Base-by-base conservation (phyloP, 1,284 basidiomycete species). In the Trametes pubescens region DNA sequence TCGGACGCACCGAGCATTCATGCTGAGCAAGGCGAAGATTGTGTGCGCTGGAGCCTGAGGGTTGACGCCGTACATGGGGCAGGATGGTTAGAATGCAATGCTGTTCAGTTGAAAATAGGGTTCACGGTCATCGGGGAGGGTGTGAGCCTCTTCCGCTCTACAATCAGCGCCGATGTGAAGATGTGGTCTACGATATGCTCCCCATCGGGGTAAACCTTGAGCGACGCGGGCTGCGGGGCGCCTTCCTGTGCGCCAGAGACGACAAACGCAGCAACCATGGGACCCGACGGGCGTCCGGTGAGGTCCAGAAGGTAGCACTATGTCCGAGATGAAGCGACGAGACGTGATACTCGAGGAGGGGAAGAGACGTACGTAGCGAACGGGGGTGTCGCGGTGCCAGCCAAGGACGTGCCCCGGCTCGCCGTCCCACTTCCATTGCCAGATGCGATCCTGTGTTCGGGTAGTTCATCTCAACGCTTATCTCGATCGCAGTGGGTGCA, bases 131-230 rank as follows among this genome's bases (percentile, higher is more conserved):
- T 59, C n/a, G 61, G 35, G 9, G 62, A 60, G 9, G 71, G 71
- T 26, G 72, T 71, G 18, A 74, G 64, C 38, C 73, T 53, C 54
- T 73, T 69, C 22, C 73, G 66, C 59, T 74, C 73, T 43, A 73
- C 65, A 13, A 73, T 66, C 51, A 74, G 64, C 24, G 69, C 70
- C 34, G 73, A 73, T 11, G 73, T 65, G 1, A 74, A 24, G 51
- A 74, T 73, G 29, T 74, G 68, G 60, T 74, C 73, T 21, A 70
- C 57, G 21, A 70, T 52, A 14, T 59, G 56, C 24, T 68, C 68
- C 2, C 73, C 73, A 1, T 69, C 68, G 11, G 73, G 69, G 57
- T 59, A 71, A 10, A 74, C 40, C 55, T 70, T 72, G 34, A 74
- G 60, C 16, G 67, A 48, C 6, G 72, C 60, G 2, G 66, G 60